phyloP scores from a whole-genome alignment of 2,329 filamentous ascomycete species.

The Colletotrichum sp. region DNA sequence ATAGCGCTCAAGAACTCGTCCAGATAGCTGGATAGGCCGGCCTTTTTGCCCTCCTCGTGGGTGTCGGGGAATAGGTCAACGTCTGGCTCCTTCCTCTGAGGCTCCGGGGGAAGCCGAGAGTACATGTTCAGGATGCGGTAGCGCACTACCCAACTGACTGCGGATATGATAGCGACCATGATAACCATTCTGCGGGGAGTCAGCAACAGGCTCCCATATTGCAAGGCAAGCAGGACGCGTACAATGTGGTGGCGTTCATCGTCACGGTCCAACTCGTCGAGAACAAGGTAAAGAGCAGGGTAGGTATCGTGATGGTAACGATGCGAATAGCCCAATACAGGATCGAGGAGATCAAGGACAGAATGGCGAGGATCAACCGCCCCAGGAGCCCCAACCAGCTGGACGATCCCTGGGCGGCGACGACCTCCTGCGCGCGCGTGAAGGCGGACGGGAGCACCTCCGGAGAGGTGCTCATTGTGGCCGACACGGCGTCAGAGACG shows the following conservation, averaged over 20 bases:
- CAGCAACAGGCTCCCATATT: constrained; percentile 17
- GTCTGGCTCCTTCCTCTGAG: constrained; percentile 93
- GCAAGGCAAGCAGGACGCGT: constrained; percentile 38
- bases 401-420: constrained; percentile 42
- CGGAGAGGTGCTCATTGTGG: constrained; percentile 33
- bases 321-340: constrained; percentile 85
- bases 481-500: constrained; percentile 36
- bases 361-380: constrained; percentile 56
- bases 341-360: constrained; percentile 62
- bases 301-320: constrained; percentile 86
- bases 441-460: constrained; percentile 42
- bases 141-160: constrained; percentile 88
- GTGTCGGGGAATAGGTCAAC: constrained; percentile 94
- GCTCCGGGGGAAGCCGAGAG: constrained; percentile 88
- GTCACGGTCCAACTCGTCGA: constrained; percentile 95
- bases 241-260: constrained; percentile 98
- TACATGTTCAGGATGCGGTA: constrained; percentile 99
- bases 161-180: constrained; percentile 77
- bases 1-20: constrained; percentile 98
- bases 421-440: constrained; percentile 39
- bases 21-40: constrained; percentile 92
- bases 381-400: constrained; percentile 66
- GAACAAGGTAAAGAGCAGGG: constrained; percentile 86
- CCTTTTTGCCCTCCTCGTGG: constrained; percentile 87
- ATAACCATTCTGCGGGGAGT: constrained; percentile 70